Base-by-base conservation (phyloP, 2,329 filamentous ascomycete genomes). In the Alternaria postmessia region DNA sequence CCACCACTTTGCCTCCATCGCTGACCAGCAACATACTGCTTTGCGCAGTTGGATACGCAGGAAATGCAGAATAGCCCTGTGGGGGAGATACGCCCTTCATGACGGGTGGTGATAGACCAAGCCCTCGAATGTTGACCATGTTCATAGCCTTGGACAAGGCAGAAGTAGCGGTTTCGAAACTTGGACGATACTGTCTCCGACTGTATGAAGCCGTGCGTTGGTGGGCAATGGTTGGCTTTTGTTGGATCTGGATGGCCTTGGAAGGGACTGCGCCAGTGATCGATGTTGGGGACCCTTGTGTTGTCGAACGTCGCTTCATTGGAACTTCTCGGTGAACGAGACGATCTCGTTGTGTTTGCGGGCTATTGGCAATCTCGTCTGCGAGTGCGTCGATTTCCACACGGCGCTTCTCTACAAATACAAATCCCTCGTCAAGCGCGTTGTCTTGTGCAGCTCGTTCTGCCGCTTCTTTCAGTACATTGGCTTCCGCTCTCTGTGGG, bases 301-400 rank as follows among this genome's bases (percentile, higher is more conserved):
- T 91, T 0, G 93, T 95, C 16, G 91, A 88, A 66, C 93, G 87
- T 57, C 93, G 89, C 43, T 90, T 82, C 73, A 95, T 87, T 22
- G 87, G 84, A 9, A 87, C 87, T 8, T 87, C 81, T 63, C 88
- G 86, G 42, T 86, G 83, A 30, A 81, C 75, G 24, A 78, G 74
- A 22, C 77, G 75, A 36, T 83, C 78, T 65, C 85, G 77, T 61
- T 84, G 75, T 24, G 71, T 71, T 51, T 88, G 88, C 48, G 91
- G 91, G 72, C 91, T 94, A 53, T 93, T 91, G 44, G 93, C 94
- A 74, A 99, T 83, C 79, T 98, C 94, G 78, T 99, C 95, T 22
- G 95, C 95, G 72, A 99, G 91, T 3, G 95, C 95, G 77, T 99
- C 98, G 51, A 99, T 94, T 78, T 98, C 94, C 11, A 99, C 94